These are phyloP conservation scores for Zymoseptoria brevis DNA, from an alignment of 2,329 filamentous ascomycete species.

Conservation along the genomic window DNA sequence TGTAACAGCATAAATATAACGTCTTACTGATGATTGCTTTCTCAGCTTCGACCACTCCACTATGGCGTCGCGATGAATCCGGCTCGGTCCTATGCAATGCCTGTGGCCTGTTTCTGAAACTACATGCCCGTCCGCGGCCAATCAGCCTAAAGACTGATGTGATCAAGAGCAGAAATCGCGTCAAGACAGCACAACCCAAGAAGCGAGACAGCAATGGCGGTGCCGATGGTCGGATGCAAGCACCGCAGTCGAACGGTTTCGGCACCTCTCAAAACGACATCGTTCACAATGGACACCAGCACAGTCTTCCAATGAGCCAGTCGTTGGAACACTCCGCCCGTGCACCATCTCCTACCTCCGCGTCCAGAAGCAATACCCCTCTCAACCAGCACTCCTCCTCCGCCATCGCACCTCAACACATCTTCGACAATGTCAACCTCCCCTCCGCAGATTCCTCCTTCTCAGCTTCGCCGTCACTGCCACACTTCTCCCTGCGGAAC, in stretches of 20 bases:
- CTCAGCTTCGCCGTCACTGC: slow-evolving; percentile 44
- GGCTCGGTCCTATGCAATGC: slow-evolving; percentile 97
- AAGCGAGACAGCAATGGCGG: slow-evolving; percentile 29
- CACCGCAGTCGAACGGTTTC: slow-evolving; percentile 12
- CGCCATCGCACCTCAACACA: slow-evolving; percentile 64
- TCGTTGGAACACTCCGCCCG: slow-evolving; percentile 6
- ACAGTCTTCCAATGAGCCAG: slow-evolving; percentile 13
- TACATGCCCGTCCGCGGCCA: slow-evolving; percentile 85
- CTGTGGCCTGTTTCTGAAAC: slow-evolving; percentile 92
- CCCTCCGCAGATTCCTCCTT: slow-evolving; percentile 56
- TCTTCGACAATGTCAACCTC: slow-evolving; percentile 65
- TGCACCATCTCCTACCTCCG: slow-evolving; percentile 37
- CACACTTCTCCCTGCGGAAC: slow-evolving; percentile 36
- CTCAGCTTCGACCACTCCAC: slow-evolving; percentile 71
- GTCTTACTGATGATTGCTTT: neutral
- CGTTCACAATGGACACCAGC: slow-evolving; percentile 8
- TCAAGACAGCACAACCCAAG: slow-evolving; percentile 84
- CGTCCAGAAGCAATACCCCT: slow-evolving; percentile 72
- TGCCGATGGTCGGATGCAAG: slow-evolving; percentile 7
- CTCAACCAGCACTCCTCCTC: slow-evolving; percentile 49
- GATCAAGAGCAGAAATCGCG: slow-evolving; percentile 97
- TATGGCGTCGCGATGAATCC: slow-evolving; percentile 95
- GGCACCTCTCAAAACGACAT: slow-evolving; percentile 14
- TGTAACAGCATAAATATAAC: neutral
- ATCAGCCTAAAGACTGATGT: slow-evolving; percentile 98